Evolutionary conservation across 2,329 filamentous ascomycete species (phyloP).

Genomic region (Botryotinia narcissicola): DNA sequence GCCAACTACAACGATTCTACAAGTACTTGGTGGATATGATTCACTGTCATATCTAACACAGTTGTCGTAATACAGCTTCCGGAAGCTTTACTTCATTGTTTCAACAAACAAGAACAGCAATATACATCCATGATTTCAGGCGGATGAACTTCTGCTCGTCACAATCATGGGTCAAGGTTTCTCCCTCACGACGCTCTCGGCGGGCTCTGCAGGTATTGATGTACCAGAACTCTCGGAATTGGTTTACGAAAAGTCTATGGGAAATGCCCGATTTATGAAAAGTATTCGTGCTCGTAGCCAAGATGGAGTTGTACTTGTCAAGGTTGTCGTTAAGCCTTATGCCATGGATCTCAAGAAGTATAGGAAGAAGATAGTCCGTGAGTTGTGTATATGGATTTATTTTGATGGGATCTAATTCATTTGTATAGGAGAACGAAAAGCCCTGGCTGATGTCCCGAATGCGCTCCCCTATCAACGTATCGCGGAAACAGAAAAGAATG

Average conservation of each 20-base stretch:
- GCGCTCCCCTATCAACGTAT: slow-evolving; percentile 86
- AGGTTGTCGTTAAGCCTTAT: slow-evolving; percentile 92
- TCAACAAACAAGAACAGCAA: slow-evolving; percentile 13
- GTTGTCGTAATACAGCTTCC: background rate
- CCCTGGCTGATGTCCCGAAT: slow-evolving; percentile 82
- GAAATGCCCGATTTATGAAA: slow-evolving; percentile 93
- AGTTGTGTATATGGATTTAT: slow-evolving; percentile 36
- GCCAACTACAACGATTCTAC: background rate
- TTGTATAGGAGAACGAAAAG: slow-evolving; percentile 70
- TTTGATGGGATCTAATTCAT: slow-evolving; percentile 23
- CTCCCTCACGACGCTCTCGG: slow-evolving; percentile 86
- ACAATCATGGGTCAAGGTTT: slow-evolving; percentile 89
- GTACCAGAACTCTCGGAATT: slow-evolving; percentile 87
- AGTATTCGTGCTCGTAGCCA: slow-evolving; percentile 87
- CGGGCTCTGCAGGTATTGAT: slow-evolving; percentile 90
- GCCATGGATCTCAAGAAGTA: slow-evolving; percentile 78
- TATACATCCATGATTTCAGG: slow-evolving; percentile 34
- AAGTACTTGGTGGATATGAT: background rate
- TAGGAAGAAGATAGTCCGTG: slow-evolving; percentile 72
- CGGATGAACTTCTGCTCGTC: slow-evolving; percentile 32
- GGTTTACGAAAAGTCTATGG: slow-evolving; percentile 87
- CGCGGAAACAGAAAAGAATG: slow-evolving; percentile 86
- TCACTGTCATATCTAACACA: background rate
- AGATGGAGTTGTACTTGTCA: slow-evolving; percentile 89
- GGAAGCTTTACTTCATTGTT: background rate